Percentiles rank a stretch among this genome's conserved stretches.
These are phyloP conservation scores for Mortierella sp. DNA, from an alignment of 371 early-diverging fungal genomes.

Conservation along the genomic window DNA sequence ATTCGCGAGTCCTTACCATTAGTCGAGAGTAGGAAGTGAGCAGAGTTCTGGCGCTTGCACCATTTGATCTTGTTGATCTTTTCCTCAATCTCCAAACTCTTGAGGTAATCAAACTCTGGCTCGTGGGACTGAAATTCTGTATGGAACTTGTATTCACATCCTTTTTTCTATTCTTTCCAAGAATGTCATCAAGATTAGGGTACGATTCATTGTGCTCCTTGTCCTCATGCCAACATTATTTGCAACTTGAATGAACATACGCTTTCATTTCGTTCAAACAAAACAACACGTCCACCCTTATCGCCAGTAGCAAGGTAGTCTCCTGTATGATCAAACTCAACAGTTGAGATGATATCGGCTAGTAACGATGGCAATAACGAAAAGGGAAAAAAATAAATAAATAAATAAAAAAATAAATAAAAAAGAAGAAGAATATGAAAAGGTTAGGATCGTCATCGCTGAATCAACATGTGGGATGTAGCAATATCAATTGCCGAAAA, in stretches of 20 bases:
- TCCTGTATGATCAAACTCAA: slow-evolving; percentile 97
- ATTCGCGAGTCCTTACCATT: slow-evolving; percentile 76
- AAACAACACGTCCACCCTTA: slow-evolving; percentile 96
- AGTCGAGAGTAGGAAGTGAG: slow-evolving; percentile 96
- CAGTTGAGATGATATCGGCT: slow-evolving; percentile 99
- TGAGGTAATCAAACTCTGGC: slow-evolving; percentile 99
- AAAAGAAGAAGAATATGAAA: background rate
- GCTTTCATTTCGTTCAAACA: slow-evolving; percentile 96
- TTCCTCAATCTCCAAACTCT: slow-evolving; percentile 99
- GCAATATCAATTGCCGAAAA: too few species aligned
- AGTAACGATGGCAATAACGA: slow-evolving; percentile 22
- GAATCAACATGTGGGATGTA: background rate
- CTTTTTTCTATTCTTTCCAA: slow-evolving; percentile 82
- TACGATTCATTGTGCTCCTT: background rate
- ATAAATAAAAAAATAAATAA: too few species aligned
- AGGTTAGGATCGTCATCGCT: background rate
- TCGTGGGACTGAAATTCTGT: slow-evolving; percentile 99
- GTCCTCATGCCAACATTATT: slow-evolving; percentile 3
- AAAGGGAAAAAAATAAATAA: background rate
- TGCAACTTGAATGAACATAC: slow-evolving; percentile 68
- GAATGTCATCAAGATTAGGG: background rate
- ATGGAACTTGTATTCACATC: slow-evolving; percentile 99
- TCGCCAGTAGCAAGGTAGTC: slow-evolving; percentile 98
- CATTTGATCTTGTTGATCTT: slow-evolving; percentile 99
- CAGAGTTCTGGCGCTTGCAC: slow-evolving; percentile 94